A percentile compares a stretch with the other conserved stretches of the same genome.
phyloP scores from a whole-genome alignment of 345 rosid species.

The Clausena lansium region DNA sequence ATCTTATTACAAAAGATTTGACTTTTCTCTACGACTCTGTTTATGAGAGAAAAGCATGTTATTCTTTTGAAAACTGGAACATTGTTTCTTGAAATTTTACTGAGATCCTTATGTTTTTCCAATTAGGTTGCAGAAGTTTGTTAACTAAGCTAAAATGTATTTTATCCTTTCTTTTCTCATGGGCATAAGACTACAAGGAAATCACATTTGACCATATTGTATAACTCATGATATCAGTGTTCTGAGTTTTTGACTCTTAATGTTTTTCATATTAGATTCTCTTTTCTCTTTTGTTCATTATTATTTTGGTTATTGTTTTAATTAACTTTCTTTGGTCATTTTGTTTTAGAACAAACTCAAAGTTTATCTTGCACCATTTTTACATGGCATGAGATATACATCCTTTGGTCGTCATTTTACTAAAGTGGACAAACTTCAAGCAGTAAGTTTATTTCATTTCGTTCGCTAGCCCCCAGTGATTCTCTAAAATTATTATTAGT shows the following conservation, averaged over 20 bases:
- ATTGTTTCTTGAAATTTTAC: background rate
- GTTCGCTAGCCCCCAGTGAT: background rate
- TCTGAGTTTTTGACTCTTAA: background rate
- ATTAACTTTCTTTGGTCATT: slow-evolving; percentile 17
- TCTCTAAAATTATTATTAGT: background rate
- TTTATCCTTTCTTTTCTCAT: background rate
- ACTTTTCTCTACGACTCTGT: background rate
- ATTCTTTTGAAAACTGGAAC: background rate
- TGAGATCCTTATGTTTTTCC: background rate
- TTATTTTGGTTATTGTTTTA: background rate
- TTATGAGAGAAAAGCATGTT: background rate
- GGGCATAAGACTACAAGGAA: background rate
- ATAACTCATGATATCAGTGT: background rate
- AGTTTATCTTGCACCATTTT: slow-evolving; percentile 83
- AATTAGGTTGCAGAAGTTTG: background rate
- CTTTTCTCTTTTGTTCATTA: background rate
- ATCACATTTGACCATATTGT: background rate
- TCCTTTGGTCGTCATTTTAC: slow-evolving; percentile 98
- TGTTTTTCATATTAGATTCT: background rate
- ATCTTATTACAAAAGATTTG: background rate
- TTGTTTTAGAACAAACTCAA: slow-evolving; percentile 68
- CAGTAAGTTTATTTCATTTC: slow-evolving; percentile 42
- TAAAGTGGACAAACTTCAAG: slow-evolving; percentile 71
- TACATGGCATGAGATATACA: slow-evolving; percentile 76
- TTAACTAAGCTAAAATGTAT: background rate